Base-by-base conservation (phyloP, 2,329 filamentous ascomycete genomes). In the Colletotrichum tofieldiae region DNA sequence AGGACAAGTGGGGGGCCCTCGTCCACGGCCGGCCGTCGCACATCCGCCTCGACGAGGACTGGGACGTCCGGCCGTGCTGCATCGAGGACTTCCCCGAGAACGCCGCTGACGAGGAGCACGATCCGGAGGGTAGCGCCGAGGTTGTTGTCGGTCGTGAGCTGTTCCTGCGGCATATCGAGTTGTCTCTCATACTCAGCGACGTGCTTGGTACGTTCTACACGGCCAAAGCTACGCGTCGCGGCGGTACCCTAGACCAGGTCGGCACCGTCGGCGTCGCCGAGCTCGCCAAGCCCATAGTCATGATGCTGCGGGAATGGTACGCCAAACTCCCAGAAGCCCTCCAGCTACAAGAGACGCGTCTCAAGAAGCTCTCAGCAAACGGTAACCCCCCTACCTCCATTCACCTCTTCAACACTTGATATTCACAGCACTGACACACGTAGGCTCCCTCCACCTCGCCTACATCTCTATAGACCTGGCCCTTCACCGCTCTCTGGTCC, bases 1-100 rank as follows among this genome's bases (percentile, higher is more conserved):
- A 92, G 77, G 91, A 93, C 74, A 90, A 88, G 75, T 91, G 88
- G 89, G 86, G 87, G 2, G 85, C 87, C 2, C 82, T 90, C 47
- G 86, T 89, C 37, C 87, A 89, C 74, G 89, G 90, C 9, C 83
- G 89, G 35, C 89, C 88, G 14, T 87, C 86, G 32, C 86, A 90
- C 63, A 87, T 91, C 32, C 79, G 80, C 14, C 82, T 82, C 6
- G 79, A 83, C 3, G 83, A 82, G 9, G 88, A 90, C 75, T 92
- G 90, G 90, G 86, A 86, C 32, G 84, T 91, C 2, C 81, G 76
- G 5, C 79, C 75, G 3, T 79, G 82, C 39, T 74, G 77, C 8
- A 76, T 79, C 1, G 76, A 80, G 14, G 83, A 84, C 71, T 84
- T 84, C n/a, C 79, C 82, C 2, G 83, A 84, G 70, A 80, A 80